Base-by-base conservation (phyloP, 2,329 filamentous ascomycete species). In the Pseudogymnoascus destructans region DNA sequence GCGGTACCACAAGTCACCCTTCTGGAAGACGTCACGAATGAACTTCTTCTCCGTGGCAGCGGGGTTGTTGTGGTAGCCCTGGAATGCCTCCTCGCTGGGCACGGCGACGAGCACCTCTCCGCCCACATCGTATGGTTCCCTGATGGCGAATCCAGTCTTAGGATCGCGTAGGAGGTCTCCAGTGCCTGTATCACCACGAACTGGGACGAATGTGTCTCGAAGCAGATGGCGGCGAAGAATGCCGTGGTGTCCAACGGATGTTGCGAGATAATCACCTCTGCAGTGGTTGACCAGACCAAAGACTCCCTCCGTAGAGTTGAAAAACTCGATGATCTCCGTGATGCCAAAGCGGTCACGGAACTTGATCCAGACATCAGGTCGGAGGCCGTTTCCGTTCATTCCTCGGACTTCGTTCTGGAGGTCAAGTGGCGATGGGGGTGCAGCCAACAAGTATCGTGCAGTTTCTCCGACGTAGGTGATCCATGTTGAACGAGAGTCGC, bases 391-490 rank as follows among this genome's bases (percentile, higher is more conserved):
- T 59, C 84, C 84, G 65, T 77, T 83, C 72, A 85, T 83, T 56
- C 74, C 71, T 60, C 76, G 75, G 9, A 86, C 74, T 3, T 72
- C 73, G 70, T 87, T 83, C 11, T 77, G 71, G 61, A 72, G 76
- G 68, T 86, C 83, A 5, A 80, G 74, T 0, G 80, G 75, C n/a
- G 77, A 79, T 0, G 80, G 79, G 1, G 86, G 85, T 1, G 79
- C 79, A 0, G 85, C 82, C 10, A 90, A 76, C 0, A 91, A 75
- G 64, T 90, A 91, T 0, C 87, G 79, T 5, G 86, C 79, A 0
- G 85, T 88, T 68, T 91, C 87, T 64, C 87, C 87, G 2, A 91
- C 87, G 66, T 91, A 91, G 15, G 86, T 80, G 63, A 90, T 87
- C 65, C 80, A 79, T 0, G 85, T 89, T 0, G 86, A 80, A 11